Conservation (phyloP, 441 rosid species). For the Pelargonium citronellum region DNA sequence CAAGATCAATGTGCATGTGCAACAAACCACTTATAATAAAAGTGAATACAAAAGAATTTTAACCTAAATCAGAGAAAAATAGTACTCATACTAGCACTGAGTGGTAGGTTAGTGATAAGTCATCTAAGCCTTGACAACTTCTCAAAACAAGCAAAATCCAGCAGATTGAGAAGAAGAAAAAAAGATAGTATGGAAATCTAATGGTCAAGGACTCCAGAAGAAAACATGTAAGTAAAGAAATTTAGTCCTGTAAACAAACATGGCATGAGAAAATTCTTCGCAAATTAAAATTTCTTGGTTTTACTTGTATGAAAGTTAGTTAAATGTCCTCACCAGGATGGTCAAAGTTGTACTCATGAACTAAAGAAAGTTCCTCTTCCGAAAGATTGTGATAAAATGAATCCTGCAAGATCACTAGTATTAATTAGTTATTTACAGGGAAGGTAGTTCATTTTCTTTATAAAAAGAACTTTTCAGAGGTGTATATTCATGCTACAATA, state of each 20-base stretch:
- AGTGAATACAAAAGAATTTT: no score
- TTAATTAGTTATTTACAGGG: conserved; percentile 11
- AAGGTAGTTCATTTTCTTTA: conserved; percentile 5
- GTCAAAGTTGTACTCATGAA: conserved; percentile 97
- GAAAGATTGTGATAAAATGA: conserved; percentile 89
- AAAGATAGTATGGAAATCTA: no score
- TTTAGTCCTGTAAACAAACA: no score
- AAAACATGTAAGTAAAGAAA: no score
- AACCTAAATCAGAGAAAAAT: no score
- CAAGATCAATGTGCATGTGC: neutral
- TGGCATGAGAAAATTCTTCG: neutral
- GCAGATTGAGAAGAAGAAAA: neutral
- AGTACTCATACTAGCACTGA: neutral
- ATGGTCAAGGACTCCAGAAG: no score
- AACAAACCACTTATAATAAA: no score
- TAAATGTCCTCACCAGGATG: conserved; percentile 87
- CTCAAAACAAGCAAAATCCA: neutral
- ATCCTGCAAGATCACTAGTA: conserved; percentile 61
- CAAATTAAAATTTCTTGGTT: neutral
- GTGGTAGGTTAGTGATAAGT: neutral
- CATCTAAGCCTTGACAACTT: neutral
- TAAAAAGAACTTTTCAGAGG: neutral
- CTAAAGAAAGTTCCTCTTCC: conserved; percentile 74
- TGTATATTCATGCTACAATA: no score
- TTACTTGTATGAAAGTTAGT: conserved; percentile 9